These are phyloP conservation scores for Chrysopogon serrulatus DNA, from an alignment of 176 grass and related monocot species.

Conservation along the genomic window DNA sequence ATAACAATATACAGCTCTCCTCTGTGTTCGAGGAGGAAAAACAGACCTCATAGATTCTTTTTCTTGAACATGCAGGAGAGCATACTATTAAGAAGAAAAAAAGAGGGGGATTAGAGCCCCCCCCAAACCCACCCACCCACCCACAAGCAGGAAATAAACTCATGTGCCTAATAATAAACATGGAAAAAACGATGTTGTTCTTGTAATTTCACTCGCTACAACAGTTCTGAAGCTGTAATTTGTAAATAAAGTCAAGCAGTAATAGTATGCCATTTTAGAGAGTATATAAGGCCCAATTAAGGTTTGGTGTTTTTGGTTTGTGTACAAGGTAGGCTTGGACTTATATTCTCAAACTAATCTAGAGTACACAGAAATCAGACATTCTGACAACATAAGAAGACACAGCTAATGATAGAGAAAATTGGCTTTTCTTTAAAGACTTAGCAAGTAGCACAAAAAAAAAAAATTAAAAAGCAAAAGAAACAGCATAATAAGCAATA, in stretches of 20 bases:
- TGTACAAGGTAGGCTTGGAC: neutral
- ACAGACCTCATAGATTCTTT: no score
- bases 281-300: neutral
- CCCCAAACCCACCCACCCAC: no score
- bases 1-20: no score
- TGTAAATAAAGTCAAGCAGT: neutral
- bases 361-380: neutral
- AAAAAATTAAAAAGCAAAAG: neutral
- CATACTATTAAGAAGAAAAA: no score
- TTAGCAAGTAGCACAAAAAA: slow-evolving; percentile 12
- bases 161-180: no score
- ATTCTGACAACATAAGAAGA: neutral
- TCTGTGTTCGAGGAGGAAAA: no score
- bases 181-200: no score
- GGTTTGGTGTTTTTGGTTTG: neutral
- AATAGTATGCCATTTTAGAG: neutral
- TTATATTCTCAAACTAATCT: neutral
- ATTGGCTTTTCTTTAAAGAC: neutral
- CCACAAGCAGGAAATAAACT: no score
- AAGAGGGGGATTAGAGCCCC: no score
- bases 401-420: neutral
- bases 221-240: neutral
- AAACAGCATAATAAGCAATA: slow-evolving; percentile 5
- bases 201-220: neutral
- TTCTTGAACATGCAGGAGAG: no score